phyloP scores from a whole-genome alignment of 495 filamentous ascomycete genomes.

The Aspergillus asperescens region DNA sequence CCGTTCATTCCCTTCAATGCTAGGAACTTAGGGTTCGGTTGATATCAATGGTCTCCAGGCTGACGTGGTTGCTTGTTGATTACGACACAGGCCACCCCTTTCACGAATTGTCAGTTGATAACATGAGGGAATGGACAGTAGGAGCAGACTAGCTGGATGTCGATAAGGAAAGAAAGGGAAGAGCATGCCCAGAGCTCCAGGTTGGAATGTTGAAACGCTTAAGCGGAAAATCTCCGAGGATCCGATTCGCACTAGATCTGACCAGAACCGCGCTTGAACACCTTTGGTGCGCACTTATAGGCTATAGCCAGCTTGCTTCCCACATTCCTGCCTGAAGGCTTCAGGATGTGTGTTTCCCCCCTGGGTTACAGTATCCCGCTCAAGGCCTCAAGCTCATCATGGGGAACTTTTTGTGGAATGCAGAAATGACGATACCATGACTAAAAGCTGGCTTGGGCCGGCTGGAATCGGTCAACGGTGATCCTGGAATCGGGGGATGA shows the following conservation, averaged over 20 bases:
- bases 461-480: not conserved
- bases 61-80: conserved; percentile 1
- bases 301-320: conserved; percentile 1
- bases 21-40: conserved; percentile 2
- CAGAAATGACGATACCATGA: not conserved
- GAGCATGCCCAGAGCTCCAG: not conserved
- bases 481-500: not conserved
- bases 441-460: not conserved
- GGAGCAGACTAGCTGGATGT: not conserved
- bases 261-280: conserved; percentile 1
- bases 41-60: not conserved
- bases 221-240: not conserved
- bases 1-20: not conserved
- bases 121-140: not conserved
- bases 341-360: not conserved
- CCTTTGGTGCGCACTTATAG: not conserved
- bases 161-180: not conserved
- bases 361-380: not conserved
- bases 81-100: not conserved
- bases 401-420: conserved; percentile 5
- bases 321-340: conserved; percentile 8
- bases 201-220: conserved; percentile 4
- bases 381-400: not conserved
- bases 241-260: not conserved
- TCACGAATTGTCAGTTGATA: not conserved